Percentiles rank a stretch among this genome's conserved stretches.
Conservation (phyloP, 805 yeast species). For the Hanseniaspora pseudoguilliermondii region DNA sequence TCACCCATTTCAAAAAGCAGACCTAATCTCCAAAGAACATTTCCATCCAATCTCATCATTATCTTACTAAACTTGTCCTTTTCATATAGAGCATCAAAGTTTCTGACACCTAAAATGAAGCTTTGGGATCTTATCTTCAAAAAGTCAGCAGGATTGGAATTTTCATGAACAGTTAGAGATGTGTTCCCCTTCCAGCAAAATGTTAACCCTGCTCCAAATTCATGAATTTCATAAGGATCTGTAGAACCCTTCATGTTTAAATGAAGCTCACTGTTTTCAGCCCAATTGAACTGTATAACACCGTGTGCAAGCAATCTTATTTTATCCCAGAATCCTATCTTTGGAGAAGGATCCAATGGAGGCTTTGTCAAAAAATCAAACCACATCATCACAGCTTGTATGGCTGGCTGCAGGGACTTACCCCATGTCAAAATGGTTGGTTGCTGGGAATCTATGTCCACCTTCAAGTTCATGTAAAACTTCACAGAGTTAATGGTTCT, state of each 20-base stretch:
- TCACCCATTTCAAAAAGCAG: conserved; percentile 55
- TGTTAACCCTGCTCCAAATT: conserved; percentile 49
- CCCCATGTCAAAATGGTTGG: conserved; percentile 53
- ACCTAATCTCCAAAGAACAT: conserved; percentile 69
- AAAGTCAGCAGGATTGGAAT: conserved; percentile 37
- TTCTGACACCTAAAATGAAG: conserved; percentile 47
- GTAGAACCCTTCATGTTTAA: conserved; percentile 50
- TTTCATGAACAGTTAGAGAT: conserved; percentile 37
- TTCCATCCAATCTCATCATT: conserved; percentile 50
- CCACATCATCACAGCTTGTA: conserved; percentile 48
- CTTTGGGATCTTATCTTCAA: conserved; percentile 42
- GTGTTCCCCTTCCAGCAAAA: conserved; percentile 53
- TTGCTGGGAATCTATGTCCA: conserved; percentile 33
- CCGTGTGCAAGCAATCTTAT: conserved; percentile 45
- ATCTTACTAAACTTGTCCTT: conserved; percentile 30
- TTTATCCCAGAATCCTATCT: conserved; percentile 65
- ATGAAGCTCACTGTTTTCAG: conserved; percentile 38
- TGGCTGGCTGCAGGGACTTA: conserved; percentile 47
- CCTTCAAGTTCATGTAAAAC: conserved; percentile 37
- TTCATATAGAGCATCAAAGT: conserved; percentile 19
- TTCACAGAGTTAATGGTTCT: conserved; percentile 56
- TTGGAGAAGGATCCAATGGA: conserved; percentile 50
- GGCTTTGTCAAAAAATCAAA: conserved; percentile 60
- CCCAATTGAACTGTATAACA: conserved; percentile 34
- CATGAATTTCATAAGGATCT: conserved; percentile 46